A percentile compares a stretch with the other conserved stretches of the same genome.
Evolutionary conservation across 441 rosid species (phyloP).

Genomic region (Rhodomyrtus psidioides): DNA sequence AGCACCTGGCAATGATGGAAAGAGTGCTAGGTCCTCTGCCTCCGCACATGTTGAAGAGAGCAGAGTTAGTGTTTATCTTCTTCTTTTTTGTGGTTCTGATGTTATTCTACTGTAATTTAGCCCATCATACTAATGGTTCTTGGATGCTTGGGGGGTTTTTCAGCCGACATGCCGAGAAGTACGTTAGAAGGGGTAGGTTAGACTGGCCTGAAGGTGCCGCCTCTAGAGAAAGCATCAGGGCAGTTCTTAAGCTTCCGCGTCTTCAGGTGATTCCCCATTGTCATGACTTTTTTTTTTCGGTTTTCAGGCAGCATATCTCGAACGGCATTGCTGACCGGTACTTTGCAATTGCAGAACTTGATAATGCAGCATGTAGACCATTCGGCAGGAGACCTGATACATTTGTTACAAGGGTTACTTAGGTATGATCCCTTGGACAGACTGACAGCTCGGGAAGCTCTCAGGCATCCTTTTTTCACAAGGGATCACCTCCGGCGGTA

Average conservation of each 20-base stretch:
- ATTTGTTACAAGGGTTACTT: constrained; percentile 61
- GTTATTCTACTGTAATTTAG: background rate
- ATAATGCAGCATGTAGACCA: constrained; percentile 83
- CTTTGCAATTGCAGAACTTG: constrained; percentile 33
- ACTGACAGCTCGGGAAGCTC: constrained; percentile 61
- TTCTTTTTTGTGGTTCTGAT: background rate
- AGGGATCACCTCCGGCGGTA: constrained; percentile 40
- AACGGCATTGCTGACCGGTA: background rate
- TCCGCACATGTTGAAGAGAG: constrained; percentile 60
- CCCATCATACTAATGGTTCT: background rate
- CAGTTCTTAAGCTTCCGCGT: constrained; percentile 62
- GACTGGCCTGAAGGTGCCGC: constrained; percentile 87
- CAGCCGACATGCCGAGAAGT: constrained; percentile 75
- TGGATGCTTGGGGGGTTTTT: background rate
- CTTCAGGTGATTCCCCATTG: constrained; percentile 44
- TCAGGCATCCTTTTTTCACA: constrained; percentile 59
- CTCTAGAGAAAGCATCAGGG: constrained; percentile 70
- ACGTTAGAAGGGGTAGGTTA: constrained; percentile 65
- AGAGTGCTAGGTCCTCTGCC: constrained; percentile 76
- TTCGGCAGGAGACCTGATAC: constrained; percentile 76
- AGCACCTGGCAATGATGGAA: constrained; percentile 95
- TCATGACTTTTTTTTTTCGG: background rate
- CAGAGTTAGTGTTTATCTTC: constrained; percentile 31
- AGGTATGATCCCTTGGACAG: constrained; percentile 58
- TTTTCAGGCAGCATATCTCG: background rate